Base-by-base conservation (phyloP, 805 yeast species). In the Clavispora santaluciae region DNA sequence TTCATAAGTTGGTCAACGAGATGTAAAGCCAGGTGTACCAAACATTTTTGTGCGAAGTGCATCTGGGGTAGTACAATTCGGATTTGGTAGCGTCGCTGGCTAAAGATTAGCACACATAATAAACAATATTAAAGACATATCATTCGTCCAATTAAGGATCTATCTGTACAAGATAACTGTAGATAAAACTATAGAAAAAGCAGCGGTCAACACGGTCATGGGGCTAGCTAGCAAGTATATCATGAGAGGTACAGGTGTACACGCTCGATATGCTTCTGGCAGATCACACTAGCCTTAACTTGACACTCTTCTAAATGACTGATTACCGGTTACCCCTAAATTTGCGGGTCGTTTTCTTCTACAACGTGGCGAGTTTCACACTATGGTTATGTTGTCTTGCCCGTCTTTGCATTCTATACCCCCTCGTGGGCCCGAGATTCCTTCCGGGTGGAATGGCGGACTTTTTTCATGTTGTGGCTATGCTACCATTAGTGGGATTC, bases 371-470 rank as follows among this genome's bases (percentile, higher is more conserved):
- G 6, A 48, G 72, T 1, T 55, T 68, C 12, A 60, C 73, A 3
- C 57, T 76, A 15, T 76, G 81, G 81, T 50, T 66, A 6, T 66
- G 76, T 44, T 73, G 78, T 44, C 63, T 60, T 39, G 50, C 68
- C 2, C 59, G 91, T 35, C 68, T 81, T 46, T 40, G 70, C 11
- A 60, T 81, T 1, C 60, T 83, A 22, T 61, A 78, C 34, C 86
- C 86, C 1, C 60, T 83, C 20, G 86, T 80, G n/a, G 85, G 87
- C 0, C 59, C 78, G 23, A 68, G 66, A 47, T 83, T 80, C 48
- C 57, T 83, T 16, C 84, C 88, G 1, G 87, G 83, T 6, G 89
- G 87, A 0, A 78, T 83, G 10, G 85, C 86, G 34, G 84, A 77
- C 48, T 83, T 80, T 60, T 75, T 79, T 50, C 73, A 68, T 35